Conservation (phyloP, 2,329 filamentous ascomycete species). For the Diaporthe vexans region DNA sequence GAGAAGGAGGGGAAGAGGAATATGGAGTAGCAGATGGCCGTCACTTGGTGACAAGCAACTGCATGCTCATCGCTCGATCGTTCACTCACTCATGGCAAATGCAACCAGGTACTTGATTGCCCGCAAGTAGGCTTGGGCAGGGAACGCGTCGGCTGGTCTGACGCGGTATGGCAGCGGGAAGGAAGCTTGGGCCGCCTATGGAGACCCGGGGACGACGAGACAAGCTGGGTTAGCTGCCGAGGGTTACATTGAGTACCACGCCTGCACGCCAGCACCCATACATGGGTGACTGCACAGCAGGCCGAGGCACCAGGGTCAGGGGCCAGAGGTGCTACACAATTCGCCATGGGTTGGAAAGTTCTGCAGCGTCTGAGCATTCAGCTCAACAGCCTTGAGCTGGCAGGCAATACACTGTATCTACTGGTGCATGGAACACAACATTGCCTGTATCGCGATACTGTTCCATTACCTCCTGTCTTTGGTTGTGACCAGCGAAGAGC, state of each 20-base stretch:
- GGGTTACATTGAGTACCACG: constrained; percentile 11
- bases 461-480: constrained; percentile 11
- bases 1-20: constrained; percentile 34
- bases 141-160: constrained; percentile 23
- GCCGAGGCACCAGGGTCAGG: constrained; percentile 11
- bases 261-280: no score
- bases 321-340: no score
- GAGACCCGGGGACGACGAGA: constrained; percentile 8
- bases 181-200: constrained; percentile 3
- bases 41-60: constrained; percentile 7
- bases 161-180: constrained; percentile 17
- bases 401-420: no score
- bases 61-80: background rate
- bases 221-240: constrained; percentile 18
- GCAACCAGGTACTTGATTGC: background rate
- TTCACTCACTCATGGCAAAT: constrained; percentile 26
- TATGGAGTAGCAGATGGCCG: background rate
- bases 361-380: background rate
- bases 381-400: background rate
- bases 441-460: background rate
- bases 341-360: no score
- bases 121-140: background rate
- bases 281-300: background rate
- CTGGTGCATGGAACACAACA: background rate
- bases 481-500: constrained; percentile 13